Conservation (phyloP, 75 land plant species). For the Sequoiadendron giganteum region DNA sequence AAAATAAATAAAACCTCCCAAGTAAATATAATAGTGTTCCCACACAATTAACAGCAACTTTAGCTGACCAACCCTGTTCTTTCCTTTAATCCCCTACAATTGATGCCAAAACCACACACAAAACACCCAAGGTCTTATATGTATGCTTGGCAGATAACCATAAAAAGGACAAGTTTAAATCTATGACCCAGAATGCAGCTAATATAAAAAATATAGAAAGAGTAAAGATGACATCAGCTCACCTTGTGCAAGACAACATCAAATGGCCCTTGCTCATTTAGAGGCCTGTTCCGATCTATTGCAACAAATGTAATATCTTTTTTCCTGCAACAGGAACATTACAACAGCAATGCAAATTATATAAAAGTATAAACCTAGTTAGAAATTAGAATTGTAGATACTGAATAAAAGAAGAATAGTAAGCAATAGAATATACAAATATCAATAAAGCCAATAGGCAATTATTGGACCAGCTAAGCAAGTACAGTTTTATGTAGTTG, state of each 20-base stretch:
- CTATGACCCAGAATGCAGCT: not conserved
- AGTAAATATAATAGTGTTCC: conserved; percentile 9
- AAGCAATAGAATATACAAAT: not conserved
- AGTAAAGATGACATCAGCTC: not conserved
- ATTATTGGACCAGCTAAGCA: not conserved
- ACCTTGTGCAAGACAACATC: conserved; percentile 90
- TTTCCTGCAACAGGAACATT: conserved; percentile 40
- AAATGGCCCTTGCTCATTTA: conserved; percentile 84
- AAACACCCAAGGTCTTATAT: not conserved
- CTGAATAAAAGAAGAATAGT: not conserved
- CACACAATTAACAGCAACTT: not conserved
- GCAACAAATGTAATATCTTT: conserved; percentile 80
- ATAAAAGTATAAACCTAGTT: not conserved
- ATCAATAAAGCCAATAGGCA: not conserved
- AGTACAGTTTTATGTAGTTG: not conserved
- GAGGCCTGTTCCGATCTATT: conserved; percentile 57
- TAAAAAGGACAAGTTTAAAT: not conserved
- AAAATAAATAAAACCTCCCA: not conserved
- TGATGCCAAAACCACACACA: not conserved
- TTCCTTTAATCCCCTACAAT: not conserved
- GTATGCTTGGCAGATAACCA: not conserved
- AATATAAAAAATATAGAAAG: not conserved
- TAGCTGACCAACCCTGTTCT: not conserved
- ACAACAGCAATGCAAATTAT: not conserved
- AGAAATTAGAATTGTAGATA: not conserved